Conservation (phyloP, 139 green algal genomes). For the Auxenochlorella protothecoides region DNA sequence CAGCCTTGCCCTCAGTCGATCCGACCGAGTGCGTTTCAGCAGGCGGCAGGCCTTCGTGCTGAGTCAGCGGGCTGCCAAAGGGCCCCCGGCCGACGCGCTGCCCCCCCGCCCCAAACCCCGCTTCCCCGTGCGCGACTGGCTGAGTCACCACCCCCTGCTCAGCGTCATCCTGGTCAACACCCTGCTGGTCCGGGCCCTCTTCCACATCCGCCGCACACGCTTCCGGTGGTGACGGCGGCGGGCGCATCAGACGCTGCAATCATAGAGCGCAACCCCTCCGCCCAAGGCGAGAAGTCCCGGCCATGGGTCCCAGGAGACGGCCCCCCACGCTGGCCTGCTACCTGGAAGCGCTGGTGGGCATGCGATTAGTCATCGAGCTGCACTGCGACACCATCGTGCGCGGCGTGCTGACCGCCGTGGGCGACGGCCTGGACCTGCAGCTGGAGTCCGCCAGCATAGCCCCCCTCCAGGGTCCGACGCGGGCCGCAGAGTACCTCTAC, state of each 20-base stretch:
- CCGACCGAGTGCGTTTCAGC: too few relatives aligned
- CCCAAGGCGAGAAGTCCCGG: not conserved
- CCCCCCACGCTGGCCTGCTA: slow-evolving; percentile 20
- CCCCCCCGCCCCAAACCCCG: too few relatives aligned
- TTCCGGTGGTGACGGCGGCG: too few relatives aligned
- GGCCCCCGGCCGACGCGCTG: too few relatives aligned
- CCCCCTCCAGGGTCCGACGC: slow-evolving; percentile 9
- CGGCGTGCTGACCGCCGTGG: slow-evolving; percentile 19
- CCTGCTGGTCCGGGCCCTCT: slow-evolving; percentile 20
- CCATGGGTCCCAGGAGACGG: not conserved
- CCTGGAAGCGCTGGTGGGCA: slow-evolving; percentile 31
- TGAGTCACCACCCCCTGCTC: too few relatives aligned
- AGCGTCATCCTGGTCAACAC: slow-evolving; percentile 15
- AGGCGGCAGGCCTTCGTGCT: too few relatives aligned
- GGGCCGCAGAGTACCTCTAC: slow-evolving; percentile 10
- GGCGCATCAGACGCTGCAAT: too few relatives aligned
- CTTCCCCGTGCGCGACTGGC: too few relatives aligned
- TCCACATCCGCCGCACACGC: slow-evolving; percentile 10
- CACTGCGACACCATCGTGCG: slow-evolving; percentile 25
- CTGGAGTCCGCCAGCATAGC: slow-evolving; percentile 13
- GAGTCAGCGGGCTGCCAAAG: too few relatives aligned
- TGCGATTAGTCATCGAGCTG: slow-evolving; percentile 32
- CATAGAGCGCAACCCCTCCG: too few relatives aligned
- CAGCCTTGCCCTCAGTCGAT: too few relatives aligned
- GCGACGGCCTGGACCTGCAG: slow-evolving; percentile 31